These are phyloP conservation scores for Petasospora rhodanensis DNA, from an alignment of 1,139 yeast genomes.

Conservation along the genomic window DNA sequence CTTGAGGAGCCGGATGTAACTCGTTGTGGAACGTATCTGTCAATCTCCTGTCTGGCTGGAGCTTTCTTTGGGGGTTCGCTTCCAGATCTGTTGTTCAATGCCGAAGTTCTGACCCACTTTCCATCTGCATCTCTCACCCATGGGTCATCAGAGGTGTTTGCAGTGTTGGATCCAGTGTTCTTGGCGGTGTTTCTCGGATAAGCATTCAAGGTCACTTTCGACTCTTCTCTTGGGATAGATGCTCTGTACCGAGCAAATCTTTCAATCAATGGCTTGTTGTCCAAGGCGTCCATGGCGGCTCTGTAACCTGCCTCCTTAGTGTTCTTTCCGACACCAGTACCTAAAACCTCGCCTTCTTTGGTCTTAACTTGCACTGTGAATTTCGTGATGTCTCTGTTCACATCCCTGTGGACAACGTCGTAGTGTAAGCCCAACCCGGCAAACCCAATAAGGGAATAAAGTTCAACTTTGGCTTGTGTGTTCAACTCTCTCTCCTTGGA, in stretches of 20 bases:
- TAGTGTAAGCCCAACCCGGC: conserved; percentile 68
- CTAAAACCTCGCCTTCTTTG: conserved; percentile 57
- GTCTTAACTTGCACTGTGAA: conserved; percentile 66
- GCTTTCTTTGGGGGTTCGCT: too few relatives aligned
- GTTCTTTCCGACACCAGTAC: conserved; percentile 57
- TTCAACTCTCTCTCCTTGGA: conserved; percentile 11
- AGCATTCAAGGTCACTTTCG: conserved; percentile 21
- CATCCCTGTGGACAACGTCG: conserved; percentile 46
- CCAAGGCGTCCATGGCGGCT: conserved; percentile 69
- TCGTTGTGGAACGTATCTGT: too few relatives aligned
- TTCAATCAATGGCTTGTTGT: conserved; percentile 55
- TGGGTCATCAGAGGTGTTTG: too few relatives aligned
- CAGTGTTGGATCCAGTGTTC: too few relatives aligned
- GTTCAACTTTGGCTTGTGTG: conserved; percentile 50
- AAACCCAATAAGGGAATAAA: conserved; percentile 77
- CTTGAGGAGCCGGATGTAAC: too few relatives aligned
- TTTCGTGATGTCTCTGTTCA: conserved; percentile 41
- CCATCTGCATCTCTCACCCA: too few relatives aligned
- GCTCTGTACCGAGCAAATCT: conserved; percentile 59
- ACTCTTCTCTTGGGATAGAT: conserved; percentile 52
- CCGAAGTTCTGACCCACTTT: too few relatives aligned
- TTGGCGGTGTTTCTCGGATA: too few relatives aligned
- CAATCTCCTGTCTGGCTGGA: too few relatives aligned
- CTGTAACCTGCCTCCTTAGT: conserved; percentile 63
- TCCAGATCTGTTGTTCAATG: too few relatives aligned